Percentiles rank a stretch among this genome's conserved stretches.
Evolutionary conservation across 768 basidiomycete species (phyloP).

Genomic region (Pleurotus giganteus): DNA sequence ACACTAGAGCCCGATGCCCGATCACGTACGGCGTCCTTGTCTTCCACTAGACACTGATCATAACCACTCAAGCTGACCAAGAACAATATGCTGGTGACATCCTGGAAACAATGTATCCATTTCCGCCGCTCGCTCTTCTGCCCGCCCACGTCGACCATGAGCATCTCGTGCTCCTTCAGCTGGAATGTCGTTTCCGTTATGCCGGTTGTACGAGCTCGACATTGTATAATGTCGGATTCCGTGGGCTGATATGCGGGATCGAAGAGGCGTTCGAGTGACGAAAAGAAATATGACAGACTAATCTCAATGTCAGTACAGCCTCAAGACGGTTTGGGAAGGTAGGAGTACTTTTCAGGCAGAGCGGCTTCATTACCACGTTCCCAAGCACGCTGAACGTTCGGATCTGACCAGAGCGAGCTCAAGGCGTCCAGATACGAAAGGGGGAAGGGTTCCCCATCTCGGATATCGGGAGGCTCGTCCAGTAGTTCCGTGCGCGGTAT

Average conservation of each 20-base stretch:
- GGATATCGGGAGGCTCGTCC: conserved; percentile 66
- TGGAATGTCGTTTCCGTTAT: conserved; percentile 87
- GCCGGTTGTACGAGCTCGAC: conserved; percentile 85
- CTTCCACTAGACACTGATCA: conserved; percentile 92
- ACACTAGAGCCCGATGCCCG: background rate
- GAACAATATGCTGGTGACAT: conserved; percentile 92
- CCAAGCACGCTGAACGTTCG: conserved; percentile 72
- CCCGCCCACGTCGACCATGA: conserved; percentile 93
- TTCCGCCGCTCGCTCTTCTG: conserved; percentile 93
- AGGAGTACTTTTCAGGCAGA: conserved; percentile 82
- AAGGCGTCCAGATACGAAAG: conserved; percentile 63
- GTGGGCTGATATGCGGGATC: conserved; percentile 66
- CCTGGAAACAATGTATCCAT: conserved; percentile 95
- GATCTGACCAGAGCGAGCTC: conserved; percentile 73
- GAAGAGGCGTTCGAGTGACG: conserved; percentile 79
- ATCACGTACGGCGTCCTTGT: conserved; percentile 77
- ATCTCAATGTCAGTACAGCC: conserved; percentile 2
- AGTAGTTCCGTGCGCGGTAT: conserved; percentile 57
- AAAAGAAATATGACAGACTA: conserved; percentile 76
- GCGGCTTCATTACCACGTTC: conserved; percentile 86
- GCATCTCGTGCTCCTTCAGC: conserved; percentile 76
- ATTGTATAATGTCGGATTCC: conserved; percentile 86
- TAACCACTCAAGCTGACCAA: conserved; percentile 90
- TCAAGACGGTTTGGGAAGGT: background rate
- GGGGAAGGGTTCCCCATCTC: conserved; percentile 83